Conservation (phyloP, 805 yeast species). For the Lipomyces sp. region DNA sequence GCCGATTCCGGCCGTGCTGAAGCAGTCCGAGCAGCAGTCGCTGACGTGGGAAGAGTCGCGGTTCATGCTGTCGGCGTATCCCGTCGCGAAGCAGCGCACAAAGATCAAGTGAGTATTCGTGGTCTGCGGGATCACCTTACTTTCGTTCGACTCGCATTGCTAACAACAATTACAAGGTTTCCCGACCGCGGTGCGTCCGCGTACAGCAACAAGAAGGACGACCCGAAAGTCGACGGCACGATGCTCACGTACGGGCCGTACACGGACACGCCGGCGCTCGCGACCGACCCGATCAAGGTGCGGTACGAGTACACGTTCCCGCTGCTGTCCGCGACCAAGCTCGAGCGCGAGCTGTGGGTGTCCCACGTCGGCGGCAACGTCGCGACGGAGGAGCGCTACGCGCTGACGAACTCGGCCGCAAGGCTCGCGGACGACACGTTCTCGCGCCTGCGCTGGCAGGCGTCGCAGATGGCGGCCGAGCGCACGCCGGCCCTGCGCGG, state of each 20-base stretch:
- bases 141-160: too few relatives aligned
- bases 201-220: slow-evolving; percentile 41
- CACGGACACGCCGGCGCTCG: slow-evolving; percentile 45
- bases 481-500: slow-evolving; percentile 55
- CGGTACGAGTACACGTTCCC: slow-evolving; percentile 66
- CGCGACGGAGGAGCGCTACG: slow-evolving; percentile 82
- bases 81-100: slow-evolving; percentile 47
- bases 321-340: slow-evolving; percentile 53
- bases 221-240: slow-evolving; percentile 27
- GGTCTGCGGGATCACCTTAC: slow-evolving; percentile 10
- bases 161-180: slow-evolving; percentile 4
- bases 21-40: slow-evolving; percentile 58
- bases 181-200: slow-evolving; percentile 19
- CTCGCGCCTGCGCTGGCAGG: slow-evolving; percentile 75
- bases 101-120: slow-evolving; percentile 46
- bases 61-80: slow-evolving; percentile 60
- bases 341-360: slow-evolving; percentile 74
- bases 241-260: slow-evolving; percentile 57
- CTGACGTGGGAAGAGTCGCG: slow-evolving; percentile 54
- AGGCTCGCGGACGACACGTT: slow-evolving; percentile 52
- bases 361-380: slow-evolving; percentile 76
- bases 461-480: slow-evolving; percentile 47
- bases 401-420: slow-evolving; percentile 73
- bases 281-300: slow-evolving; percentile 40
- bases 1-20: slow-evolving; percentile 65